Base-by-base conservation (phyloP, 257 asterid species). In the Paulownia fortunei region DNA sequence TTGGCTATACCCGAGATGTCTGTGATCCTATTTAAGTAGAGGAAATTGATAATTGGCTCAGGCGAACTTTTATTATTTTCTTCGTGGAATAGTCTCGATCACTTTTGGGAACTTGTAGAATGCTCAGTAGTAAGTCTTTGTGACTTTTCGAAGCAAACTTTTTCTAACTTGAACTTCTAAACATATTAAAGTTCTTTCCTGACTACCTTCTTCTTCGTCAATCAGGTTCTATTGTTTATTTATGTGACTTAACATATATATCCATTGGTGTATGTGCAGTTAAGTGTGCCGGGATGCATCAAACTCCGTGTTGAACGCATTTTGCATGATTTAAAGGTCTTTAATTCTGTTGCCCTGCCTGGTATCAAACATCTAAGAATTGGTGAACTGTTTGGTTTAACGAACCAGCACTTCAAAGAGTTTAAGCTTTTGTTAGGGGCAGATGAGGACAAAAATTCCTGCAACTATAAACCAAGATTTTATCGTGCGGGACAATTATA, bases 341-440 rank as follows among this genome's bases (percentile, higher is more conserved):
- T 86, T 34, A 86, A 83, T 67, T 87, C 92, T 41, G 54, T 79
- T 46, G 87, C 89, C 39, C 9, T 12, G 37, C 92, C 90, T 4
- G 96, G 95, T 47, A 89, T 94, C 76, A 89, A 84, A 77, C 72
- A 56, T 36, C 82, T 94, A n/a, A 84, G 98, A 64, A 84, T 92
- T 41, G 90, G 88, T 42, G 86, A 81, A 16, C 78, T 81, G 30
- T 21, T 24, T 60, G 96, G 89, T 62, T 63, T 87, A 68, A 87
- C 88, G 27, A 73, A 69, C 23, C 74, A 92, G 73, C 87, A 80
- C 26, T 85, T 86, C 52, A 79, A 83, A 18, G 98, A 91, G 84
- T 83, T 87, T 47, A 87, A 92, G 85, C 79, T 72, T 82, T 80
- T 94, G 39, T 69, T 92, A 76, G 93, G 89, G 74, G 76, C 60